Conservation (phyloP, 2,329 filamentous ascomycete genomes). For the Colletotrichum costaricense region DNA sequence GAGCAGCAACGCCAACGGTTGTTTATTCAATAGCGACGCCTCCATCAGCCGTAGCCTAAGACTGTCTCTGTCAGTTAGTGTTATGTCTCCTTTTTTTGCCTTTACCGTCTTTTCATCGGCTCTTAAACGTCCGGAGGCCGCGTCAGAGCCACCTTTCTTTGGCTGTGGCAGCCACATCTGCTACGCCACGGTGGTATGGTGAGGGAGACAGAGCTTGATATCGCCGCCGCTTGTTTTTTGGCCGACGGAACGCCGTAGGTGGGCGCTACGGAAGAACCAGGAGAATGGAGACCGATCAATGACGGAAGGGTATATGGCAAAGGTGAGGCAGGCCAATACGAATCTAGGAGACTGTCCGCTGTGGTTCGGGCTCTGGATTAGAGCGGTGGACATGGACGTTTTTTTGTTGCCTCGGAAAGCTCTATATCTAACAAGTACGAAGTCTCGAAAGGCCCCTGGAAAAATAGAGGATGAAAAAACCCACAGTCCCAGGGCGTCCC, state of each 20-base stretch:
- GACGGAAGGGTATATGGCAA: background rate
- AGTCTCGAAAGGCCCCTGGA: background rate
- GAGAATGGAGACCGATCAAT: background rate
- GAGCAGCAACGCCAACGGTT: constrained; percentile 21
- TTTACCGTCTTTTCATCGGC: background rate
- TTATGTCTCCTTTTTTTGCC: background rate
- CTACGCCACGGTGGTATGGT: background rate
- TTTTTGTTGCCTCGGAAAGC: background rate
- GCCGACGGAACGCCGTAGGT: background rate
- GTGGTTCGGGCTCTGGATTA: background rate
- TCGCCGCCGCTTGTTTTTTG: constrained; percentile 1
- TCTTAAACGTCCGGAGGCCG: background rate
- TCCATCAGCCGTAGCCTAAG: constrained; percentile 1
- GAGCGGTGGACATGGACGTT: background rate
- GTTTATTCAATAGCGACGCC: constrained; percentile 16
- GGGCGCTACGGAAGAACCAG: background rate
- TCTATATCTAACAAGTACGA: background rate
- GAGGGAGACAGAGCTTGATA: background rate
- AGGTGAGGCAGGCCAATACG: background rate
- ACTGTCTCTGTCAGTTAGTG: background rate
- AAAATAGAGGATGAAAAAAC: background rate
- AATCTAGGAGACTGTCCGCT: background rate
- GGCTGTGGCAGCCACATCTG: background rate
- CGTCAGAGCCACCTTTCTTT: constrained; percentile 4
- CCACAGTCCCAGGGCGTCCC: constrained; percentile 17